Conservation (phyloP, 352 stramenopile genomes). For the Phytophthora boehmeriae region DNA sequence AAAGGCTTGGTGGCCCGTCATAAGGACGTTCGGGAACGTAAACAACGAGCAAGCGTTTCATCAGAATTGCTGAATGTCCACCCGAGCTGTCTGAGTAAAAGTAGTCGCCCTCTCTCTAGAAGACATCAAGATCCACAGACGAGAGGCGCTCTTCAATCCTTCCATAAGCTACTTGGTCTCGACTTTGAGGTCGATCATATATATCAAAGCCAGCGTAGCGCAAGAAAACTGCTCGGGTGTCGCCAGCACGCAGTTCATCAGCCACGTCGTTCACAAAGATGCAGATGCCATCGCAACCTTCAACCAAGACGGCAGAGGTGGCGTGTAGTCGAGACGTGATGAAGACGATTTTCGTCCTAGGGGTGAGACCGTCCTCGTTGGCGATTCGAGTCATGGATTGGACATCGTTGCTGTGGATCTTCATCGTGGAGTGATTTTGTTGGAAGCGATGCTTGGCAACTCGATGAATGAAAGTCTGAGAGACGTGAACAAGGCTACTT, state of each 20-base stretch:
- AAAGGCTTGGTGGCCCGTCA: conserved; percentile 76
- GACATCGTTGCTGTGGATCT: conserved; percentile 65
- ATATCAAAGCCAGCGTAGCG: conserved; percentile 77
- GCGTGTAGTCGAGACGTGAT: conserved; percentile 49
- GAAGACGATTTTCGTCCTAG: conserved; percentile 48
- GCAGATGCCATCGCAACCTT: conserved; percentile 50
- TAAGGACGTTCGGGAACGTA: conserved; percentile 72
- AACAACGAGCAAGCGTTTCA: conserved; percentile 59
- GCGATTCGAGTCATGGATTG: conserved; percentile 42
- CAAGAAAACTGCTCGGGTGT: conserved; percentile 64
- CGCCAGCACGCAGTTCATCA: conserved; percentile 44
- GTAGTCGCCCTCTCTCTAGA: conserved; percentile 64
- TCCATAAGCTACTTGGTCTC: conserved; percentile 74
- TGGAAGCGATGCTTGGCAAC: neutral
- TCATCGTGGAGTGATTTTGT: conserved; percentile 17
- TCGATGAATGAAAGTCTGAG: neutral
- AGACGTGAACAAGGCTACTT: neutral
- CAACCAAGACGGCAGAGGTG: conserved; percentile 42
- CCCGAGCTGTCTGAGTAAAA: conserved; percentile 70
- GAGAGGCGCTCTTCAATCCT: conserved; percentile 71
- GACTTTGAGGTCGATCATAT: conserved; percentile 63
- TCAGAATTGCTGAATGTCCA: conserved; percentile 53
- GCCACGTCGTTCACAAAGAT: conserved; percentile 84
- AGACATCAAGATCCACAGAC: conserved; percentile 81
- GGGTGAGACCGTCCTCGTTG: conserved; percentile 34